These are phyloP conservation scores for Annulohypoxylon nitens DNA, from an alignment of 495 filamentous ascomycete species.

Conservation along the genomic window DNA sequence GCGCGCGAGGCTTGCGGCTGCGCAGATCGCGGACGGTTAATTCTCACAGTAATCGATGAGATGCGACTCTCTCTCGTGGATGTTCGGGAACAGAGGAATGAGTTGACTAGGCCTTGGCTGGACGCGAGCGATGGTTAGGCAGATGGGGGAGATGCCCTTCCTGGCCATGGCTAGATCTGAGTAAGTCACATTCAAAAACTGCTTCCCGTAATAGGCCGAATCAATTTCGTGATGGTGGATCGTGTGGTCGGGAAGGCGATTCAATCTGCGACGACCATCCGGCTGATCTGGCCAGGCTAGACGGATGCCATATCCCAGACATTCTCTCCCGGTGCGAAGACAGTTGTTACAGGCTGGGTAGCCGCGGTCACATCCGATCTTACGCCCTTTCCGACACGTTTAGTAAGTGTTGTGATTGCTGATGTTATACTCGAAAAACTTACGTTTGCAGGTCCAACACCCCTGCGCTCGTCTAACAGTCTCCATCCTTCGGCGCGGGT, in stretches of 20 bases:
- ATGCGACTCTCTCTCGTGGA: constrained; percentile 49
- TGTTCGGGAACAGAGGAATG: constrained; percentile 44
- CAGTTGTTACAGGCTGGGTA: constrained; percentile 57
- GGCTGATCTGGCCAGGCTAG: constrained; percentile 56
- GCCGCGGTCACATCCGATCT: constrained; percentile 57
- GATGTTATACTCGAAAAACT: constrained; percentile 49
- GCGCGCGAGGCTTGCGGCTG: neutral
- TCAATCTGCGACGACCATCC: constrained; percentile 52
- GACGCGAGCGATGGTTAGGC: constrained; percentile 37
- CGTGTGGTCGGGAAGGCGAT: constrained; percentile 46
- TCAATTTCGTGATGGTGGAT: constrained; percentile 48
- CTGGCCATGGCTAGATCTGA: constrained; percentile 47
- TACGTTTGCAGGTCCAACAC: constrained; percentile 57
- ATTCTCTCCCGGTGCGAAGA: constrained; percentile 53
- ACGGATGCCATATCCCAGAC: constrained; percentile 56
- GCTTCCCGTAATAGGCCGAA: constrained; percentile 47
- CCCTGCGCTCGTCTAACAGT: constrained; percentile 53
- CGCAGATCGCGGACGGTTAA: neutral
- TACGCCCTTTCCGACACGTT: constrained; percentile 49
- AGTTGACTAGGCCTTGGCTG: constrained; percentile 44
- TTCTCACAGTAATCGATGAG: constrained; percentile 52
- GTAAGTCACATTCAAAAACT: constrained; percentile 52
- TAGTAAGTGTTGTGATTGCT: constrained; percentile 41
- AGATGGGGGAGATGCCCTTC: constrained; percentile 48
- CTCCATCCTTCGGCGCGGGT: constrained; percentile 45